A percentile compares a stretch with the other conserved stretches of the same genome.
These are phyloP conservation scores for Aechmea fasciata DNA, from an alignment of 176 grass and related monocot genomes.

Conservation along the genomic window DNA sequence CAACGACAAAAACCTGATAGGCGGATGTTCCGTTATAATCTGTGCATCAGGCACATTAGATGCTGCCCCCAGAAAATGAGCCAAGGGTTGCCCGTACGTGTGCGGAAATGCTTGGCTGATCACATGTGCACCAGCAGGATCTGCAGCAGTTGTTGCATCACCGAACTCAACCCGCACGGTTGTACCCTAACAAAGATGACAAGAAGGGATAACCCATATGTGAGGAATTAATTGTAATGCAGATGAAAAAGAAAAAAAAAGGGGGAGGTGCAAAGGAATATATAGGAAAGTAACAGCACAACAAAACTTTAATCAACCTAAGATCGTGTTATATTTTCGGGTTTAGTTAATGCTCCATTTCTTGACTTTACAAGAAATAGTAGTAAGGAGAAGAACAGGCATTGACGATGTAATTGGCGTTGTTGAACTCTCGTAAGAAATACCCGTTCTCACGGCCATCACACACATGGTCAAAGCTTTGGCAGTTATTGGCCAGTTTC, in stretches of 20 bases:
- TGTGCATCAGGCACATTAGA: slow-evolving; percentile 14
- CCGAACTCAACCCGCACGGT: slow-evolving; percentile 47
- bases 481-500: too few species aligned
- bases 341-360: too few species aligned
- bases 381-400: too few species aligned
- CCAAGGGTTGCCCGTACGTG: slow-evolving; percentile 52
- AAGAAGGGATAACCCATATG: neutral
- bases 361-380: too few species aligned
- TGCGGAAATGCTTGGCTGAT: slow-evolving; percentile 37
- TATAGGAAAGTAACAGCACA: too few species aligned
- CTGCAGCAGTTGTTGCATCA: slow-evolving; percentile 36
- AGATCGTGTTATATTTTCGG: too few species aligned
- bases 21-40: slow-evolving; percentile 19
- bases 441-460: too few species aligned
- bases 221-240: neutral
- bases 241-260: neutral
- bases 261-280: too few species aligned
- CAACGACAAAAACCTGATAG: slow-evolving; percentile 32
- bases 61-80: slow-evolving; percentile 40
- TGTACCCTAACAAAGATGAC: slow-evolving; percentile 24
- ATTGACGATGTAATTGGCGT: too few species aligned
- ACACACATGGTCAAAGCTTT: too few species aligned
- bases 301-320: too few species aligned
- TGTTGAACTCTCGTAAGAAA: too few species aligned
- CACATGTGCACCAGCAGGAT: slow-evolving; percentile 27